Percentiles rank a stretch among this genome's conserved stretches.
These are phyloP conservation scores for Microbotryomycetes sp. DNA, from an alignment of 1,284 basidiomycete species.

Conservation along the genomic window DNA sequence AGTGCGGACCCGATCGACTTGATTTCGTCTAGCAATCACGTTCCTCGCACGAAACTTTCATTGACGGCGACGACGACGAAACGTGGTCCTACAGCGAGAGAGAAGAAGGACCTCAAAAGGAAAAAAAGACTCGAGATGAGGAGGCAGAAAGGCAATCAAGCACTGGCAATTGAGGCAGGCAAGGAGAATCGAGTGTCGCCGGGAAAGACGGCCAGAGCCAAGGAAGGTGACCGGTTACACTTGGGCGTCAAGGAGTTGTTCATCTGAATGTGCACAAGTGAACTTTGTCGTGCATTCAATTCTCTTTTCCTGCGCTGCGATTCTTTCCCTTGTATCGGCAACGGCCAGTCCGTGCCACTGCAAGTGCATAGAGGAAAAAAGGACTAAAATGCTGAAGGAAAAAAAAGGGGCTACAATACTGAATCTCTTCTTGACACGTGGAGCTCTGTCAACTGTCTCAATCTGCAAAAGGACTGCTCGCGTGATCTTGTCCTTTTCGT, in stretches of 20 bases:
- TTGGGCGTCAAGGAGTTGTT: constrained; percentile 12
- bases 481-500: background rate
- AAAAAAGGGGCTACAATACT: too few species aligned
- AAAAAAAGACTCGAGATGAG: constrained; percentile 7
- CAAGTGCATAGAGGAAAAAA: too few species aligned
- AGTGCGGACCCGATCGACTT: background rate
- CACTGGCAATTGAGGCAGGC: background rate
- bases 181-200: background rate
- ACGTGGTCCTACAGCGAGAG: constrained; percentile 4
- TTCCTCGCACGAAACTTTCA: background rate
- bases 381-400: too few species aligned
- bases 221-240: background rate
- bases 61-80: background rate
- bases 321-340: background rate
- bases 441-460: too few species aligned
- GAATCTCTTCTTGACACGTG: too few species aligned
- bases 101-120: constrained; percentile 15
- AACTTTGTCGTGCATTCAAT: background rate
- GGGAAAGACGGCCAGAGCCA: background rate
- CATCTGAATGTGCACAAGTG: too few species aligned
- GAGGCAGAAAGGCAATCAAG: background rate
- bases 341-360: too few species aligned
- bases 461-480: background rate
- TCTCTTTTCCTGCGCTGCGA: background rate
- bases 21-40: background rate